Evolutionary conservation across 768 basidiomycete species (phyloP).

Genomic region (Lyophyllum decastes): DNA sequence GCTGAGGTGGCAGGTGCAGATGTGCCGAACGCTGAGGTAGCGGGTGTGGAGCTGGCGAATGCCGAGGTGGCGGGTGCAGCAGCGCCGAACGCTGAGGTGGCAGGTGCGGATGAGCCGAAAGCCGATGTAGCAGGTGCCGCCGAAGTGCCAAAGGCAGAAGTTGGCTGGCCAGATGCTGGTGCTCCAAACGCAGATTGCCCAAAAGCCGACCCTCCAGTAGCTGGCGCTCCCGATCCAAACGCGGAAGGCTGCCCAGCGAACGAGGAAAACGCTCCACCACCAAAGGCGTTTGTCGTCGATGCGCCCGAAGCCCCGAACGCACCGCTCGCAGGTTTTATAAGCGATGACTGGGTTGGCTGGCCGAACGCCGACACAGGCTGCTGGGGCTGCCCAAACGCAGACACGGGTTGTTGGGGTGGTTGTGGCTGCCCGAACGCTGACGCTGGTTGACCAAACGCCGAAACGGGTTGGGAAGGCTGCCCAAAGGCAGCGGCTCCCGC

Average conservation of each 20-base stretch:
- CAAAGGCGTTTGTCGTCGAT: slow-evolving; percentile 34
- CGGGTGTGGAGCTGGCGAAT: neutral
- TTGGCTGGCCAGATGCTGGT: slow-evolving; percentile 8
- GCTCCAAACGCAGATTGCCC: slow-evolving; percentile 32
- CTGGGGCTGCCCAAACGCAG: slow-evolving; percentile 35
- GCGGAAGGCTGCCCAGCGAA: slow-evolving; percentile 50
- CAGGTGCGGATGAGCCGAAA: slow-evolving; percentile 18
- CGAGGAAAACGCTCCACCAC: slow-evolving; percentile 45
- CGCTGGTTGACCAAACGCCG: slow-evolving; percentile 20
- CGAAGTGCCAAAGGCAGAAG: slow-evolving; percentile 18
- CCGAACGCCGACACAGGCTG: slow-evolving; percentile 41
- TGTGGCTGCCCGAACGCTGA: slow-evolving; percentile 33
- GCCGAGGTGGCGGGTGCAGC: neutral
- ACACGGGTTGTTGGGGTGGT: slow-evolving; percentile 15
- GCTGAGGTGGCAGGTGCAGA: neutral
- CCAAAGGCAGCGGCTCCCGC: slow-evolving; percentile 31
- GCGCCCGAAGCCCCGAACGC: slow-evolving; percentile 46
- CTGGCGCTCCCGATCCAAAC: slow-evolving; percentile 35
- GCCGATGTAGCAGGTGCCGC: slow-evolving; percentile 19
- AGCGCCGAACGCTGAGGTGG: slow-evolving; percentile 4
- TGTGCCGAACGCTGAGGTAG: slow-evolving; percentile 4
- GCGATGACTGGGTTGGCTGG: slow-evolving; percentile 22
- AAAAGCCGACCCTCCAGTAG: slow-evolving; percentile 28
- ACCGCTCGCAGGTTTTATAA: slow-evolving; percentile 53
- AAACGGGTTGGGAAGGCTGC: slow-evolving; percentile 5